Evolutionary conservation across 2,329 filamentous ascomycete genomes (phyloP), one percentile per base, ranked within the genome.

Genomic region (Fonsecaea pedrosoi): DNA sequence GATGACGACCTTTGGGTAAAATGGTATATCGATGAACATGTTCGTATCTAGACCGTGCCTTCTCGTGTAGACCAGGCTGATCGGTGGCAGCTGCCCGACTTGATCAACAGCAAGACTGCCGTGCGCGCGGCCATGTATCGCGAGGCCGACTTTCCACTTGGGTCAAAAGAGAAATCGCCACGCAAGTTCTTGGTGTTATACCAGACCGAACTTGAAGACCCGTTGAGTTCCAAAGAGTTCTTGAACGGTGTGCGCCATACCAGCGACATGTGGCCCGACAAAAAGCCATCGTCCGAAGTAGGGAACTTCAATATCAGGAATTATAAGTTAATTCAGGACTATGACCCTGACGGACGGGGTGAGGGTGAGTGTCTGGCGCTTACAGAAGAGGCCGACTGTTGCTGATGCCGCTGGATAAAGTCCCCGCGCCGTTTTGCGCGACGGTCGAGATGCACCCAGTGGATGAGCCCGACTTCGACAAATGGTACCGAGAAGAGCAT

Each of bases 151-250:
- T 67, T 67, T 38, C 10, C 60, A 8, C 50, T 55, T 15, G 64
- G 54, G 5, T 6, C 67, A 7, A 60, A 67, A 12, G 64, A 67
- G 32, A 50, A 38, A 10, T 21, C 81, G 70, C 76, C 82, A 70
- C 92, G 91, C 1, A 85, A 88, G 70, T 96, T 88, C 82, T 86
- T 94, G 76, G 92, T 92, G 37, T 81, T 90, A 64, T 96, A 96
- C 83, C 92, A 96, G 69, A 89, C 87, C 35, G 88, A 89, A 75
- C 91, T 94, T 85, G 79, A 85, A 54, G 87, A 87, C 74, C 42
- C 45, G 21, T 83, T 96, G 75, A 86, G 87, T 60, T 87, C 88
- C 56, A 85, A 90, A 60, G 85, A 88, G 1, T 96, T 96, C 80
- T 5, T 56, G n/a, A 86, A 82, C 54, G 78, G 76, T 63, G 77